These are phyloP conservation scores for Neurospora discreta DNA, from an alignment of 495 filamentous ascomycete species.

Conservation along the genomic window DNA sequence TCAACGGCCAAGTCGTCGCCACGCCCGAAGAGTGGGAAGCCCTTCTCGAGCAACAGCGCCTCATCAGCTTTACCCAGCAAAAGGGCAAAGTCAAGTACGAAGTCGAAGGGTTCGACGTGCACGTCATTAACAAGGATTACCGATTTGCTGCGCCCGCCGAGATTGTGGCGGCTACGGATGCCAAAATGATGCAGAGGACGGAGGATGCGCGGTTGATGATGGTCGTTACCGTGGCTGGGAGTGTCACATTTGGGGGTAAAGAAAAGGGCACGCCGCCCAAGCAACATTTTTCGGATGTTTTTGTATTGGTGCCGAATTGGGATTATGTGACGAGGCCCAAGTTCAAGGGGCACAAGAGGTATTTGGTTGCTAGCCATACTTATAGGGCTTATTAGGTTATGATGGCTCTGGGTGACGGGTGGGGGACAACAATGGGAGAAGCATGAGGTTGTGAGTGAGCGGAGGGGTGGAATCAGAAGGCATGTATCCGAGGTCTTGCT, in stretches of 20 bases:
- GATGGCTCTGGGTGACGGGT: not conserved
- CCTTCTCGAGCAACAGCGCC: constrained; percentile 26
- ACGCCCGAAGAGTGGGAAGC: constrained; percentile 28
- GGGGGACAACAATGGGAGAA: not conserved
- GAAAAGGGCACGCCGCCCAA: constrained; percentile 33
- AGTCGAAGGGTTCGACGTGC: constrained; percentile 57
- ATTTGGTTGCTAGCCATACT: constrained; percentile 64
- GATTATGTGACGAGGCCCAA: constrained; percentile 33
- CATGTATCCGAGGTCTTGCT: not conserved
- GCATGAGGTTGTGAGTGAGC: not conserved
- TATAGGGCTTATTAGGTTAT: constrained; percentile 36
- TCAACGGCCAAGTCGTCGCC: constrained; percentile 30
- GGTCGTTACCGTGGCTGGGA: constrained; percentile 54
- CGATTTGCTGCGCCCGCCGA: constrained; percentile 24
- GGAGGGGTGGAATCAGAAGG: not conserved
- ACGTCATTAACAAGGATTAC: constrained; percentile 60
- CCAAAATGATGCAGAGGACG: constrained; percentile 2
- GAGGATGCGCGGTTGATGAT: constrained; percentile 55
- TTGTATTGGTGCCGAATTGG: constrained; percentile 68
- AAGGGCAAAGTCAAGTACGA: constrained; percentile 34
- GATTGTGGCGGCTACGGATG: constrained; percentile 8
- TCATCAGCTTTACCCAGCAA: not conserved
- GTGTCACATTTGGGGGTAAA: constrained; percentile 26
- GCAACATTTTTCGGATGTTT: constrained; percentile 61
- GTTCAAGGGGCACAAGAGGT: constrained; percentile 35